Conservation (phyloP, 2,329 filamentous ascomycete genomes). For the Xylariomycetidae sp. region DNA sequence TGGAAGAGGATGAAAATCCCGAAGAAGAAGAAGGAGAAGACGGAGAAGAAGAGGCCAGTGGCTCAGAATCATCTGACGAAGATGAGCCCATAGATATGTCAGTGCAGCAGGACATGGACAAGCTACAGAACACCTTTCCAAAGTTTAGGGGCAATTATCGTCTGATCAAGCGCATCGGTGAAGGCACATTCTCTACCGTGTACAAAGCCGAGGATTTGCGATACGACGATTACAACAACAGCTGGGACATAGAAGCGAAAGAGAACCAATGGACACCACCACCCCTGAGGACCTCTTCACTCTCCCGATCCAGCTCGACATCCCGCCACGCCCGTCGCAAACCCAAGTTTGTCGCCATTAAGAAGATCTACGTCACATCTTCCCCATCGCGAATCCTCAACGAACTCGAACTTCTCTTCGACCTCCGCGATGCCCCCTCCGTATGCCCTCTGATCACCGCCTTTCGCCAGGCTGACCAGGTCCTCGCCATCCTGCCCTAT, state of each 20-base stretch:
- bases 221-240: constrained; percentile 78
- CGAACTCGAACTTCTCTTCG: constrained; percentile 88
- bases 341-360: constrained; percentile 86
- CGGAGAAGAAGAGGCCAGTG: constrained; percentile 36
- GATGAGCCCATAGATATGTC: constrained; percentile 60
- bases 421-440: constrained; percentile 74
- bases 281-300: constrained; percentile 51
- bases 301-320: constrained; percentile 32
- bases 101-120: constrained; percentile 82
- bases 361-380: constrained; percentile 99
- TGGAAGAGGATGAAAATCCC: constrained; percentile 35
- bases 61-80: constrained; percentile 48
- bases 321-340: constrained; percentile 37
- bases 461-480: constrained; percentile 92
- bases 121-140: constrained; percentile 74
- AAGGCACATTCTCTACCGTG: constrained; percentile 97
- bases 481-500: constrained; percentile 90
- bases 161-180: constrained; percentile 93
- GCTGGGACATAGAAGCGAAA: constrained; percentile 72
- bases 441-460: constrained; percentile 96
- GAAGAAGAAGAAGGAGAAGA: constrained; percentile 34
- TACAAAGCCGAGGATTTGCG: constrained; percentile 96
- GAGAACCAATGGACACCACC: constrained; percentile 65
- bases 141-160: constrained; percentile 81
- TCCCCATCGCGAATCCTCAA: constrained; percentile 92